These are phyloP conservation scores for Hansfordia pulvinata DNA, from an alignment of 2,329 filamentous ascomycete species.

Conservation along the genomic window DNA sequence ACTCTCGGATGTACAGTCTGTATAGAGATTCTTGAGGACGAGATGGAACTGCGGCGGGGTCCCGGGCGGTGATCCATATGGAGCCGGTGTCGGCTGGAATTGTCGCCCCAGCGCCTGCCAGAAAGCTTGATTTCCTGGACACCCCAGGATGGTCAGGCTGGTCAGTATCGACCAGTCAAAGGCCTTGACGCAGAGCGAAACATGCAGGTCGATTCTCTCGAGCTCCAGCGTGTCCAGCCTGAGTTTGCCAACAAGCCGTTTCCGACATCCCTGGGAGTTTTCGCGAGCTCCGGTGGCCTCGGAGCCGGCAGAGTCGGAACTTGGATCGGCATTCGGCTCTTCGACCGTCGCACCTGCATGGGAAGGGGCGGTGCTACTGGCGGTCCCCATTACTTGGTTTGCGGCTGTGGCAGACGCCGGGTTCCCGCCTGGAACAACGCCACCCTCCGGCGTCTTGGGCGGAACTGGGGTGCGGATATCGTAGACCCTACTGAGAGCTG, in stretches of 20 bases:
- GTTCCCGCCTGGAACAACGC: too few species aligned
- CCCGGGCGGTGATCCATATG: slow-evolving; percentile 16
- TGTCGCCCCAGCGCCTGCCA: slow-evolving; percentile 60
- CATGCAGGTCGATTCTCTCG: slow-evolving; percentile 60
- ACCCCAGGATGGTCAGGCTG: slow-evolving; percentile 60
- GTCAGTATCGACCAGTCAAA: slow-evolving; percentile 65
- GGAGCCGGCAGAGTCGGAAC: too few species aligned
- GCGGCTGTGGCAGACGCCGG: too few species aligned
- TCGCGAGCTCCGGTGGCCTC: slow-evolving; percentile 1
- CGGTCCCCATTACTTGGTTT: too few species aligned
- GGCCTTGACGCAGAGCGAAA: slow-evolving; percentile 53
- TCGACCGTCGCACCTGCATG: too few species aligned
- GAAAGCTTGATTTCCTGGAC: slow-evolving; percentile 56
- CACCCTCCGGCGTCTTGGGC: slow-evolving; percentile 6
- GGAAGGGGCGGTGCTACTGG: too few species aligned
- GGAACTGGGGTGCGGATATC: slow-evolving; percentile 30
- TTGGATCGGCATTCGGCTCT: too few species aligned
- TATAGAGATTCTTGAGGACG: slow-evolving; percentile 60
- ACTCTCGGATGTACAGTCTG: slow-evolving; percentile 54
- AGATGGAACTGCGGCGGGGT: slow-evolving; percentile 41
- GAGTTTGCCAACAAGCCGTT: slow-evolving; percentile 42
- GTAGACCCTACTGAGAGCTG: slow-evolving; percentile 53
- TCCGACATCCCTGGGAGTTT: slow-evolving; percentile 1
- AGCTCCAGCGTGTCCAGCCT: slow-evolving; percentile 60
- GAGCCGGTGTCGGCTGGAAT: slow-evolving; percentile 31